These are phyloP conservation scores for Guyanaporus albipodus DNA, from an alignment of 768 basidiomycete species.

Conservation along the genomic window DNA sequence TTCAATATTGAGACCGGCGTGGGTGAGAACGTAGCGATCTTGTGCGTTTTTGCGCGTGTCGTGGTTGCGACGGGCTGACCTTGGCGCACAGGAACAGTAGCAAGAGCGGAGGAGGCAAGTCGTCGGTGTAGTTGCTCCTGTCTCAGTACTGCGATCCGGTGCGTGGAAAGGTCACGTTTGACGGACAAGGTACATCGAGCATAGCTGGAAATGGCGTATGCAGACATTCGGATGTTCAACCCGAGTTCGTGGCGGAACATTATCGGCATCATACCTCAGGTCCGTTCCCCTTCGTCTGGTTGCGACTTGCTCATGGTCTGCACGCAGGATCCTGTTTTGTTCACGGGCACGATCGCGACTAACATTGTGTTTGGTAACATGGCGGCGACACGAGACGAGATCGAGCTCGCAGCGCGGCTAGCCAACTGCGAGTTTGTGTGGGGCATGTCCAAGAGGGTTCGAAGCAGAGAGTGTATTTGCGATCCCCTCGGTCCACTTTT, in stretches of 20 bases:
- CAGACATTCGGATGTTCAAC: constrained; percentile 82
- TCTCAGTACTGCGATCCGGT: constrained; percentile 87
- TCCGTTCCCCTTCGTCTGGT: constrained; percentile 5
- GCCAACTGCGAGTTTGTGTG: constrained; percentile 97
- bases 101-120: constrained; percentile 92
- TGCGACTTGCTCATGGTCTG: background rate
- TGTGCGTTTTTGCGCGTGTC: constrained; percentile 51
- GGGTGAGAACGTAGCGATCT: constrained; percentile 87
- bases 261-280: constrained; percentile 93
- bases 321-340: constrained; percentile 72
- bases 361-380: constrained; percentile 90
- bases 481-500: too few relatives aligned
- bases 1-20: constrained; percentile 76
- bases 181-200: constrained; percentile 65
- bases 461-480: constrained; percentile 68
- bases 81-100: constrained; percentile 51
- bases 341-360: constrained; percentile 89
- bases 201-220: constrained; percentile 12
- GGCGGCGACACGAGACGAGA: constrained; percentile 71
- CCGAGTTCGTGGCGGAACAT: constrained; percentile 81
- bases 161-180: constrained; percentile 77
- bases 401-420: constrained; percentile 82
- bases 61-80: background rate
- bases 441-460: constrained; percentile 90
- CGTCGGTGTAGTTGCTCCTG: constrained; percentile 82